Base-by-base conservation (phyloP, 208 protist genomes). In the Acanthamoeba royreba region DNA sequence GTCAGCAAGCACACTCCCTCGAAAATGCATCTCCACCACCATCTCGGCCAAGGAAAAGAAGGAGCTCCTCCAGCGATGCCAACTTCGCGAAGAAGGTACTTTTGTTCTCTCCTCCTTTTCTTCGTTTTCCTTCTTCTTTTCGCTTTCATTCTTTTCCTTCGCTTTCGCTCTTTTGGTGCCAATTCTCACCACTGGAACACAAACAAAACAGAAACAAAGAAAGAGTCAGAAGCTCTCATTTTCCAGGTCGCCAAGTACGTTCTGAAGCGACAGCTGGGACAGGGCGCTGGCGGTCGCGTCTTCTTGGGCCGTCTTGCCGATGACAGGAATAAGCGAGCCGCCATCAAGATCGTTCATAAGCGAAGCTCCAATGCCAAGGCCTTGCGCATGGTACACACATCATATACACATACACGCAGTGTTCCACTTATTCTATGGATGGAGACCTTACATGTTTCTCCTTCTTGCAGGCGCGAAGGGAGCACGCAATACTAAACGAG, bases 401-500 rank as follows among this genome's bases (percentile, higher is more conserved):
- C 53, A 61, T 25, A 25, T 25, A 61, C 53, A 61, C 53, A 61
- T 61, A 25, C 53, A 61, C 53, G 25, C 53, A 61, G n/a, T n/a
- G n/a, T n/a, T n/a, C n/a, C n/a, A n/a, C n/a, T n/a, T n/a, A n/a
- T n/a, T n/a, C n/a, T n/a, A n/a, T n/a, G n/a, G n/a, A n/a, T n/a
- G n/a, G n/a, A n/a, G n/a, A 8, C 58, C 58, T 69, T 69, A 8
- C 58, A 7, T 69, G 7, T 72, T 72, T 35, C 61, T 55, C 40
- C 61, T 72, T 72, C 61, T 66, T 66, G n/a, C n/a, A 77, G 86
- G 86, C 86, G 13, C 28, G 86, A 55, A 72, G 86, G 38, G 95
- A 96, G 58, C 45, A 94, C 38, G 90, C 92, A 17, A 85, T 96
- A 25, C 58, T 96, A 9, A 38, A 49, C 19, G 47, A 85, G 45